Conservation (phyloP, 352 stramenopile genomes). For the Globisporangium lucens region DNA sequence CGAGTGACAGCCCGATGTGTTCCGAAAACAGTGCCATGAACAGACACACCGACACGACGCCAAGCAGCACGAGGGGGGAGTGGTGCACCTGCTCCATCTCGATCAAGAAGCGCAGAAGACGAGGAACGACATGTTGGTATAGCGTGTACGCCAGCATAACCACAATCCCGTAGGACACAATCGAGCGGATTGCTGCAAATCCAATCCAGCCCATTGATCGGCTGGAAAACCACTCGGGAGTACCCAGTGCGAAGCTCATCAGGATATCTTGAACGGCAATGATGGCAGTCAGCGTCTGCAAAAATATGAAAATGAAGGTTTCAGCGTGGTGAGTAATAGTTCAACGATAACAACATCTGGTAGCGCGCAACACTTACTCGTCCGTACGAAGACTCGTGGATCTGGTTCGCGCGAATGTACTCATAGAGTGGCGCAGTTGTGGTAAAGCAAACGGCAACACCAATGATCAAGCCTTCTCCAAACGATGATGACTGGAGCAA, state of each 20-base stretch:
- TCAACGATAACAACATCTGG: neutral
- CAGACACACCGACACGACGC: constrained; percentile 81
- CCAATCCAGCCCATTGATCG: constrained; percentile 70
- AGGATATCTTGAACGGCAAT: constrained; percentile 83
- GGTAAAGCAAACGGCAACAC: constrained; percentile 77
- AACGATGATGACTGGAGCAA: constrained; percentile 54
- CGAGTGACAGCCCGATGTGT: constrained; percentile 75
- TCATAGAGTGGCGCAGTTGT: constrained; percentile 81
- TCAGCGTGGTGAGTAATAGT: too few relatives aligned
- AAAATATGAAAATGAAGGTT: neutral
- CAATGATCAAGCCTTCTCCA: constrained; percentile 72
- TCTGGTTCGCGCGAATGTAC: constrained; percentile 75
- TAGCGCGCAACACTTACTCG: constrained; percentile 31
- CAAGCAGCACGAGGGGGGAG: constrained; percentile 70
- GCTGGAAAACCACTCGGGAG: constrained; percentile 81
- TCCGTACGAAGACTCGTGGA: constrained; percentile 80
- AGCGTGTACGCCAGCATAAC: constrained; percentile 65
- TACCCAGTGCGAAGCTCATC: constrained; percentile 85
- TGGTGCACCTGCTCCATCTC: constrained; percentile 83
- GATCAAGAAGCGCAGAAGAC: constrained; percentile 64
- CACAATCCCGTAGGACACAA: constrained; percentile 71
- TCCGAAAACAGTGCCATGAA: constrained; percentile 86
- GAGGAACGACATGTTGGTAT: constrained; percentile 69
- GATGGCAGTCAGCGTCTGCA: constrained; percentile 77
- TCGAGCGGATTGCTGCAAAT: constrained; percentile 59